Conservation (phyloP, 2,329 filamentous ascomycete species). For the Stagonosporopsis vannaccii region DNA sequence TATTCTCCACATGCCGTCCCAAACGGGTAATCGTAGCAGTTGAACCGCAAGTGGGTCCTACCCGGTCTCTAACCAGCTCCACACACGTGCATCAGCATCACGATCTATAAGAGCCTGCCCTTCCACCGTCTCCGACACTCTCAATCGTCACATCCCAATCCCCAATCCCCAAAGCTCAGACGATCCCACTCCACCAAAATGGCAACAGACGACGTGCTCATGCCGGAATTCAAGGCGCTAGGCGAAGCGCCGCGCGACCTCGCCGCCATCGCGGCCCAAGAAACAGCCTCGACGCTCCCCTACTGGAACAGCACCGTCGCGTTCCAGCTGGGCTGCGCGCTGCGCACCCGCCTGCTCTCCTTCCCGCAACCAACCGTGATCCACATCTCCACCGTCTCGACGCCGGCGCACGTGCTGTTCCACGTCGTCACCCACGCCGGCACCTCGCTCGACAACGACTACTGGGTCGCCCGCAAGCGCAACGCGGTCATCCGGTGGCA, state of each 20-base stretch:
- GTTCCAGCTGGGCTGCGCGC: slow-evolving; percentile 67
- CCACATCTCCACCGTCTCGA: slow-evolving; percentile 66
- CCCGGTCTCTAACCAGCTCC: slow-evolving; percentile 1
- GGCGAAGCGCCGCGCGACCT: slow-evolving; percentile 42
- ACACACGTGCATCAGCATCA: slow-evolving; percentile 6
- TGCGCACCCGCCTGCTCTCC: slow-evolving; percentile 66
- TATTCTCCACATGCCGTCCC: slow-evolving; percentile 9
- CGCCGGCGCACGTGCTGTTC: slow-evolving; percentile 67
- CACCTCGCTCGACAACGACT: slow-evolving; percentile 72
- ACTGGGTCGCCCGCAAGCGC: slow-evolving; percentile 71
- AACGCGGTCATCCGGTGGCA: slow-evolving; percentile 75
- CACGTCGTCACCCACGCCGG: slow-evolving; percentile 72
- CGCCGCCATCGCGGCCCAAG: slow-evolving; percentile 49
- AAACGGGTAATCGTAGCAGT: slow-evolving; percentile 23
- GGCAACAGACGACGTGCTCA: slow-evolving; percentile 23
- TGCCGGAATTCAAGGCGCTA: slow-evolving; percentile 33
- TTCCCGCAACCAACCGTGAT: slow-evolving; percentile 65
- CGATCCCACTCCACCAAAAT: slow-evolving; percentile 12
- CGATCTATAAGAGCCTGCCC: slow-evolving; percentile 3
- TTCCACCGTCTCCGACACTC: not conserved
- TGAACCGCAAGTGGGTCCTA: slow-evolving; percentile 9
- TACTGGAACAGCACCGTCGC: slow-evolving; percentile 68
- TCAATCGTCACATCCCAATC: not conserved
- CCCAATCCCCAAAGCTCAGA: not conserved
- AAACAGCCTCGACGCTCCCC: slow-evolving; percentile 50